Evolutionary conservation across 202 grass and related monocot genomes (phyloP), one percentile per base, ranked within the genome.

Genomic region (Panicum virgatum): DNA sequence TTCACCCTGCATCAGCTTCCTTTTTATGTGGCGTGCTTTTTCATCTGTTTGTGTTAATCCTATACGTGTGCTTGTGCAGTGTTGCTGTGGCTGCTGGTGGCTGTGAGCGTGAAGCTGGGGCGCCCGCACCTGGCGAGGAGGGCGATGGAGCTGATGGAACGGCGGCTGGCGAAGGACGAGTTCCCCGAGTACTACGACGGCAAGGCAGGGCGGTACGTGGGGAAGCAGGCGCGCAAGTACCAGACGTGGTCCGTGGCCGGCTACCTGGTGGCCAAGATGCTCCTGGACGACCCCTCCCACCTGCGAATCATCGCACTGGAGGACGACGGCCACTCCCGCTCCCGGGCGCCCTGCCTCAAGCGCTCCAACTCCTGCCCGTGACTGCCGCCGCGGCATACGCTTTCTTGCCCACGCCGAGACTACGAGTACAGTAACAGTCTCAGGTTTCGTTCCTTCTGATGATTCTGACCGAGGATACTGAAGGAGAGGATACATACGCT

Each of bases 111-210:
- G 78, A 95, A 92, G 87, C 84, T 82, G 69, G 90, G 87, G 5
- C 81, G 92, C 1, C 87, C 70, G 0, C 87, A 90, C 25, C 85
- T 92, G 7, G 92, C 82, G 0, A 38, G 61, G 42, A 32, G 43
- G 4, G 85, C 87, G 6, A 34, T 94, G 63, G 82, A 92, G 57
- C 70, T 88, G 18, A 82, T 84, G 74, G 92, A 94, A 73, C 32
- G 7, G 72, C 79, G 82, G 58, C 69, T 92, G 74, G 75, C 29
- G 2, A 92, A 90, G 70, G 92, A 95, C 47, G 84, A 87, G 23
- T 94, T 88, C 87, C 89, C 92, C 0, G 89, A 94, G 78, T 94
- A 94, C 73, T 94, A 94, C 50, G 92, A 94, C 23, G 87, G 89
- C 30, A 89, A 83, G 69, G 67, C 86, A 0, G 92, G 92, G 16